Evolutionary conservation across 495 filamentous ascomycete species (phyloP), one percentile per base, ranked within the genome.

Genomic region (Penicillium flavigenum): DNA sequence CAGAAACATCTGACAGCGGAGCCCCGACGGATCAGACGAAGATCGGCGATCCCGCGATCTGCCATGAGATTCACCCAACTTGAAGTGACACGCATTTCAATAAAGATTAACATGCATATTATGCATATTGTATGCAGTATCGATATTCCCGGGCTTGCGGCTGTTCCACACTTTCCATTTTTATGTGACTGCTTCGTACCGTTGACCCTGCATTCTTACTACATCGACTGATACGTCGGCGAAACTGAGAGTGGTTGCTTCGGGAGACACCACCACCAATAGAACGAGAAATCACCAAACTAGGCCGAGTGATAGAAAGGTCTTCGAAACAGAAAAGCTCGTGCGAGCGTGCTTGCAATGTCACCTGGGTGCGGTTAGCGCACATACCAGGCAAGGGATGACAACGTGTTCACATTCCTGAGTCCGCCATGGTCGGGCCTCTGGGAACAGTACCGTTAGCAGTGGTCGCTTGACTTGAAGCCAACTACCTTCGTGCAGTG

Each of bases 11-110:
- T 66, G 58, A 59, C 52, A 59, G 57, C 49, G 49, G 46, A 19
- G 19, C 16, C 36, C 4, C 17, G 63, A 66, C 66, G 66, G 58
- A 68, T 62, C 17, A 16, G 60, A 32, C 20, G 32, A 63, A 46
- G 60, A 68, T 68, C 65, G 5, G 10, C 56, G 42, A 49, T 27
- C 39, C 46, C 56, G 62, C 59, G 51, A 9, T 60, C 41, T 50
- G 24, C 43, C 52, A 56, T 45, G 34, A 54, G 49, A 55, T 57
- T 31, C 8, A 32, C 16, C 2, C 4, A 44, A 53, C 5, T 45
- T 43, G 11, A 26, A 27, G 17, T 17, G 3, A 10, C 12, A 27
- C 7, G 3, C 32, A 41, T 31, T 16, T 32, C 9, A n/a, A n/a
- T n/a, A 3, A 16, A 9, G 29, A 20, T 11, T 16, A 22, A 44